Base-by-base conservation (phyloP, 352 stramenopile genomes). In the Thalassiosira mediterranea region DNA sequence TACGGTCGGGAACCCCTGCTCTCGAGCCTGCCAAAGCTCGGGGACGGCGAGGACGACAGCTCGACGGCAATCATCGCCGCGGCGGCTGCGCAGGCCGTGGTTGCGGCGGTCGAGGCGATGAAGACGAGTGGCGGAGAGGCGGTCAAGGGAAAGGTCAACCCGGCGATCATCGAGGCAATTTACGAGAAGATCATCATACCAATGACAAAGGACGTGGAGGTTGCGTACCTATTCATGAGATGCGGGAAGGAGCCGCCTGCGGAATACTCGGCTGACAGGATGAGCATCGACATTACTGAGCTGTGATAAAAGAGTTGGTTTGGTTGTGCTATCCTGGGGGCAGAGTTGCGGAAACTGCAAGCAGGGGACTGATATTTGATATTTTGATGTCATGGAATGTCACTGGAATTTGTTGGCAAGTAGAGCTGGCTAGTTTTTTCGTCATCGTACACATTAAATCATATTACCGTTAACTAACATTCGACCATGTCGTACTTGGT, bases 141-240 rank as follows among this genome's bases (percentile, higher is more conserved):
- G 34, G 34, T 71, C 3, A 65, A 79, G 11, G 79, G 93, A 52
- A 99, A 99, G 74, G 94, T 99, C 13, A 91, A 98, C 72, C 96
- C 97, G 17, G 89, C 96, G 72, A 89, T 98, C 15, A 98, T 99
- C 73, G 97, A 96, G 58, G 89, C 92, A 64, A 93, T 99, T 47
- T 99, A 99, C 80, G 87, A 94, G 44, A 93, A 99, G 84, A 97
- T 98, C 65, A 96, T 99, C 52, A 99, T 99, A 81, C 97, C 97
- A 11, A 87, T 99, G 52, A 99, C 97, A 7, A 99, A 99, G 84
- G 96, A 99, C 82, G 95, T 99, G 52, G 96, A 99, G 81, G 96
- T 99, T 34, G 88, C 87, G 29, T 93, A 93, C 72, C 70, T 93
- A 17, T 93, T 93, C 58, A 57, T 75, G 67, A 78, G 88, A 44